These are phyloP conservation scores for Leccinum fibrillosum DNA, from an alignment of 768 basidiomycete genomes.

Conservation along the genomic window DNA sequence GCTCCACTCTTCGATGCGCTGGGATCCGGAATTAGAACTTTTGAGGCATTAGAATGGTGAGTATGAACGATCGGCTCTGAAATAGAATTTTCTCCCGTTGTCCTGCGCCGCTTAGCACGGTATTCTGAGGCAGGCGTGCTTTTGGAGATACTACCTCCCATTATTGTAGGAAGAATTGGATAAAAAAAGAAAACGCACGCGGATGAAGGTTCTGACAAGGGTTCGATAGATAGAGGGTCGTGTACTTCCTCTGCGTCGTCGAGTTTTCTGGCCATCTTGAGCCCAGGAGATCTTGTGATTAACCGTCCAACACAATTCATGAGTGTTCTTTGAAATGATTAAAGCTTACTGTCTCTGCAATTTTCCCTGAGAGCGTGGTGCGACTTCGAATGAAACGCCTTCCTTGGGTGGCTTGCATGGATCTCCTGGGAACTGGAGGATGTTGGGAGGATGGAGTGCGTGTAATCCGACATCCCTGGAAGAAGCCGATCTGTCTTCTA, in stretches of 20 bases:
- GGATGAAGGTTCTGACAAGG: neutral
- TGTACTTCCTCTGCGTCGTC: neutral
- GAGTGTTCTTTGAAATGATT: neutral
- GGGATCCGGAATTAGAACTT: neutral
- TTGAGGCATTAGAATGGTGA: neutral
- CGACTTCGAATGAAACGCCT: neutral
- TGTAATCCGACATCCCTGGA: neutral
- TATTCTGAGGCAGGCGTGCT: neutral
- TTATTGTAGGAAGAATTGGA: neutral
- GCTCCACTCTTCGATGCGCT: conserved; percentile 1
- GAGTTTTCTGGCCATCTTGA: neutral
- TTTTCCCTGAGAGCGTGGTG: neutral
- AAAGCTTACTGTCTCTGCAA: conserved; percentile 10
- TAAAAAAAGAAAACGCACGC: conserved; percentile 14
- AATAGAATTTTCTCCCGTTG: neutral
- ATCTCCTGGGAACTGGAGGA: neutral
- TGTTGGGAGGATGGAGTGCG: neutral
- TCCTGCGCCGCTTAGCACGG: conserved; percentile 8
- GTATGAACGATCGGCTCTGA: neutral
- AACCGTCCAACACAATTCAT: neutral
- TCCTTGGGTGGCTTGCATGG: neutral
- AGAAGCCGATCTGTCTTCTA: neutral
- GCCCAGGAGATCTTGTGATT: conserved; percentile 4
- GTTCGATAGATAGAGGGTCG: neutral
- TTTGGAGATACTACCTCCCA: neutral